Evolutionary conservation across 2,329 filamentous ascomycete genomes (phyloP), one percentile per base, ranked within the genome.

Genomic region (Mycosphaerella sp.): DNA sequence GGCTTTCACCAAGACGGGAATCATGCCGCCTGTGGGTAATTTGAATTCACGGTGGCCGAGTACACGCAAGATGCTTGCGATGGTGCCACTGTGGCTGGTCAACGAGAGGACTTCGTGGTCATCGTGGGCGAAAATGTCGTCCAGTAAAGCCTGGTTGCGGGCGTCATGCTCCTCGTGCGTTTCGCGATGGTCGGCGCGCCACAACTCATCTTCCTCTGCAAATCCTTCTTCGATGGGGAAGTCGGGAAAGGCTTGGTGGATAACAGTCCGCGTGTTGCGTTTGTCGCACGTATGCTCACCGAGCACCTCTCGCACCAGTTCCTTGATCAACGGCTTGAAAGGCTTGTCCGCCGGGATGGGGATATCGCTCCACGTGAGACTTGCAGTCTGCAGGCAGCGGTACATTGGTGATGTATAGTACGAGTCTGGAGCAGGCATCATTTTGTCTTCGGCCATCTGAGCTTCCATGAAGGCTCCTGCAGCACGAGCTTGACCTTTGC

Each of bases 261-360:
- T 82, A 54, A 76, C 75, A 0, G 76, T 74, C 62, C 75, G 78
- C 61, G 70, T 78, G 21, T 77, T 78, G 8, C 85, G 76, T 31
- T 79, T 76, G 68, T 88, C 82, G 66, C 85, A 89, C 0, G 84
- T 86, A 65, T 87, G 85, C 41, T 82, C 79, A 51, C 78, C 82
- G 52, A 87, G 80, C 2, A 80, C 79, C 68, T 88, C 85, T 31
- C 85, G 76, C 59, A 87, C 73, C 36, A 78, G 66, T 72, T 74
- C 85, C 68, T 86, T 87, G 57, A 87, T 71, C 1, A 74, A 72
- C 0, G 83, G 84, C 2, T 69, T 67, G 60, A 86, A 87, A 0
- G 76, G 77, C 9, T 67, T 67, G 2, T 73, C 66, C 6, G 66
- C 65, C 0, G 82, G 81, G 1, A 86, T 65, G 1, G 72, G 62